These are phyloP conservation scores for Mycena venus DNA, from an alignment of 768 basidiomycete genomes.

Conservation along the genomic window DNA sequence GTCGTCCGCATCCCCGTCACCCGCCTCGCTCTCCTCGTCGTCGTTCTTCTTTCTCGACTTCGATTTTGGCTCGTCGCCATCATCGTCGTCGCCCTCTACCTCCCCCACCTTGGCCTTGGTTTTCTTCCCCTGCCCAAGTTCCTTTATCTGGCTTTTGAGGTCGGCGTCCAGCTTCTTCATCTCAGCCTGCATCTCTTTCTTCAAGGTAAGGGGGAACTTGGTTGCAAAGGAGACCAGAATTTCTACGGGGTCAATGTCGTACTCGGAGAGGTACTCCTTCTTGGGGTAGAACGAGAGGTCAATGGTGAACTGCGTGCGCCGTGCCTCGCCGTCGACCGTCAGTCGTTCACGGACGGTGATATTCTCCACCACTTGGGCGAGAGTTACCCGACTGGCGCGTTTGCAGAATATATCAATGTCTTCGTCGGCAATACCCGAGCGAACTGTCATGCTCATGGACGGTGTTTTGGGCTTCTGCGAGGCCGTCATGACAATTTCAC, in stretches of 20 bases:
- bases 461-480: conserved; percentile 96
- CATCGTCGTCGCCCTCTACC: conserved; percentile 68
- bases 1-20: conserved; percentile 87
- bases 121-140: conserved; percentile 86
- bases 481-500: conserved; percentile 99
- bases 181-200: conserved; percentile 88
- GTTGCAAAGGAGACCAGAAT: conserved; percentile 79
- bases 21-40: conserved; percentile 81
- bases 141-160: conserved; percentile 80
- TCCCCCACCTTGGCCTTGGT: conserved; percentile 59
- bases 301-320: conserved; percentile 86
- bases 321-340: conserved; percentile 71
- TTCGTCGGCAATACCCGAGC: conserved; percentile 60
- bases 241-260: conserved; percentile 79
- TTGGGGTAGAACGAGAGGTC: conserved; percentile 88
- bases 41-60: conserved; percentile 56
- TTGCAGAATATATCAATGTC: conserved; percentile 89
- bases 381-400: conserved; percentile 83
- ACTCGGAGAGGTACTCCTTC: conserved; percentile 86
- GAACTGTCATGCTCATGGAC: conserved; percentile 91
- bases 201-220: conserved; percentile 84
- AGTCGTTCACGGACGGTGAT: conserved; percentile 87
- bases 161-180: conserved; percentile 89
- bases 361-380: conserved; percentile 90
- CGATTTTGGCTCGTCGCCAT: conserved; percentile 48